Percentiles rank a stretch among this genome's conserved stretches.
phyloP scores from a whole-genome alignment of 108 stramenopile genomes.

The Epithemia pelagica region DNA sequence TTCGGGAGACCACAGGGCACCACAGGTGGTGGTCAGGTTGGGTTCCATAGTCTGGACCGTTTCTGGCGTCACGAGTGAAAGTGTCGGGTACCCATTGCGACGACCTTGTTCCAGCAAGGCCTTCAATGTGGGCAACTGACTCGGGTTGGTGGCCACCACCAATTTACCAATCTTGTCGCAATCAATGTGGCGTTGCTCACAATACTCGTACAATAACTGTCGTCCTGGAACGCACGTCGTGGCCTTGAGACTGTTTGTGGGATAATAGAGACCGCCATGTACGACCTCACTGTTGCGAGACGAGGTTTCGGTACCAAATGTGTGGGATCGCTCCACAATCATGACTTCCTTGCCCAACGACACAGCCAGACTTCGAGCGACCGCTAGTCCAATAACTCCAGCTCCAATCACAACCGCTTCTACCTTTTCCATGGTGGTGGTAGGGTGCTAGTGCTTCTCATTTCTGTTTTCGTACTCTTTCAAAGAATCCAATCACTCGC shows the following conservation, averaged over 20 bases:
- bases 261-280: conserved; percentile 85
- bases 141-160: conserved; percentile 55
- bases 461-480: too few relatives aligned
- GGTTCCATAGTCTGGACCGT: conserved; percentile 60
- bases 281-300: conserved; percentile 85
- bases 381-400: conserved; percentile 72
- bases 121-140: conserved; percentile 27
- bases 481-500: too few relatives aligned
- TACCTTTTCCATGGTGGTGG: conserved; percentile 10
- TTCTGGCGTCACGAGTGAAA: conserved; percentile 41
- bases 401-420: conserved; percentile 76
- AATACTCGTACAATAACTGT: conserved; percentile 66
- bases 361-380: conserved; percentile 51
- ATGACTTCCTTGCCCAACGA: conserved; percentile 55
- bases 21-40: conserved; percentile 27
- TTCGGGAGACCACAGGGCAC: conserved; percentile 65
- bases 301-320: conserved; percentile 58
- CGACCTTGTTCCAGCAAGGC: conserved; percentile 14
- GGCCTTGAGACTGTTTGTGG: conserved; percentile 46
- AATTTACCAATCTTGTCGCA: conserved; percentile 60
- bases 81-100: conserved; percentile 63
- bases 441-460: too few relatives aligned
- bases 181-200: conserved; percentile 40
- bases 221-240: conserved; percentile 71
- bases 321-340: conserved; percentile 48